Evolutionary conservation across 129 eudicot species (phyloP).

Genomic region (Scalesia atractyloides): DNA sequence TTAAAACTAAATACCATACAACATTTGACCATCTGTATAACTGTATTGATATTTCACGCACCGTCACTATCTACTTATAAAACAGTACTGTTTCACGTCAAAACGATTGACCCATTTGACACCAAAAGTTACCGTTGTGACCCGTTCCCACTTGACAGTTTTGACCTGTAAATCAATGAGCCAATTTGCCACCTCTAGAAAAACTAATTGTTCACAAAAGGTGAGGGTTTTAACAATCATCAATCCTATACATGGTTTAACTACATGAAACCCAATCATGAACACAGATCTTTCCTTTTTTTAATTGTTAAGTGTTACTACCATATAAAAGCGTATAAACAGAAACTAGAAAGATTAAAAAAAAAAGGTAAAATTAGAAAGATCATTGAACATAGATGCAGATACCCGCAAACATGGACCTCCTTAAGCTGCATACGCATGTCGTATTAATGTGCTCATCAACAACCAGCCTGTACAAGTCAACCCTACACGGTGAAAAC

Average conservation of each 20-base stretch:
- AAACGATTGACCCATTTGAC: too few species aligned
- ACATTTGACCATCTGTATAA: too few species aligned
- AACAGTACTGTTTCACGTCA: too few species aligned
- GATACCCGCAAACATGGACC: slow-evolving; percentile 11
- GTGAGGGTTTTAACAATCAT: background rate
- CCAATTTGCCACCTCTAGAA: too few species aligned
- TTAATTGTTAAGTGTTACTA: background rate
- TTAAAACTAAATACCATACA: too few species aligned
- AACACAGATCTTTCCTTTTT: slow-evolving; percentile 13
- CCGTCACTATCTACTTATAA: too few species aligned
- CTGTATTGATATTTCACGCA: too few species aligned
- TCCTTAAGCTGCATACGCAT: slow-evolving; percentile 12
- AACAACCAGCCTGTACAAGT: slow-evolving; percentile 32
- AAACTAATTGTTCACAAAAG: background rate
- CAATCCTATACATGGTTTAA: slow-evolving; percentile 8
- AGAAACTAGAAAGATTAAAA: slow-evolving; percentile 12
- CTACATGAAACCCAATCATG: background rate
- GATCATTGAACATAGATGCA: slow-evolving; percentile 17
- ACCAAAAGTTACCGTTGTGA: too few species aligned
- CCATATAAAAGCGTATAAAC: slow-evolving; percentile 16
- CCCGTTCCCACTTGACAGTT: too few species aligned
- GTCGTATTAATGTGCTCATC: slow-evolving; percentile 15
- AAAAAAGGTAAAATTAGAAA: slow-evolving; percentile 10
- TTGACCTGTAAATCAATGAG: too few species aligned
- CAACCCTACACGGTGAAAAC: slow-evolving; percentile 30